phyloP scores from a whole-genome alignment of 495 filamentous ascomycete genomes.

The Tuber brumale region DNA sequence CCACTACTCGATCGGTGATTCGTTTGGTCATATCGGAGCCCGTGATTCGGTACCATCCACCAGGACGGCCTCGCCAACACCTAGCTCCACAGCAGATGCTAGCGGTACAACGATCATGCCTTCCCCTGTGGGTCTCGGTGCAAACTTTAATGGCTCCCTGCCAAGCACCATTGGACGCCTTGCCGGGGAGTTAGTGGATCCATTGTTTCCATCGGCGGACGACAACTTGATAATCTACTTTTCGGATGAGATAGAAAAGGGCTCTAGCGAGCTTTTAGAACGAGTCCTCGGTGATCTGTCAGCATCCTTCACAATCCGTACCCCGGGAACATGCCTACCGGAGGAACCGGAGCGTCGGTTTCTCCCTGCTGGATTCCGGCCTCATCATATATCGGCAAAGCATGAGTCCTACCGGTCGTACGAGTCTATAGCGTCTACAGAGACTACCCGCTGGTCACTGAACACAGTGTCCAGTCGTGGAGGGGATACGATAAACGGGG shows the following conservation, averaged over 20 bases:
- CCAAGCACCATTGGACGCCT: background rate
- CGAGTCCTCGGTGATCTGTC: conserved; percentile 30
- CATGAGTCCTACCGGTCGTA: background rate
- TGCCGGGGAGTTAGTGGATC: conserved; percentile 22
- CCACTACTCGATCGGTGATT: background rate
- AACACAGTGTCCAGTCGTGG: background rate
- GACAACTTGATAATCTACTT: conserved; percentile 27
- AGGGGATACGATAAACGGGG: background rate
- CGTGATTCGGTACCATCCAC: conserved; percentile 17
- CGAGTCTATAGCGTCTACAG: background rate
- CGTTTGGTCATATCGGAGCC: background rate
- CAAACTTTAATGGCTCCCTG: conserved; percentile 15
- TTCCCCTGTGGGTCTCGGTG: conserved; percentile 21
- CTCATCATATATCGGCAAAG: background rate
- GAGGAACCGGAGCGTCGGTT: background rate
- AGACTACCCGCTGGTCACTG: background rate
- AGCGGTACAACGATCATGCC: conserved; percentile 32
- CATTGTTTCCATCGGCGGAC: conserved; percentile 24
- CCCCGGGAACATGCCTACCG: conserved; percentile 18
- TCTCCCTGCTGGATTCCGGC: background rate
- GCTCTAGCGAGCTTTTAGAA: conserved; percentile 17
- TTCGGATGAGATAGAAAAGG: conserved; percentile 8
- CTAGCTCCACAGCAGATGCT: conserved; percentile 29
- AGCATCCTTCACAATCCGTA: conserved; percentile 27
- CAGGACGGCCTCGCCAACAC: conserved; percentile 25